Percentiles rank a stretch among this genome's conserved stretches.
phyloP scores from a whole-genome alignment of 2,329 filamentous ascomycete species.

The Diplodia sapinea region DNA sequence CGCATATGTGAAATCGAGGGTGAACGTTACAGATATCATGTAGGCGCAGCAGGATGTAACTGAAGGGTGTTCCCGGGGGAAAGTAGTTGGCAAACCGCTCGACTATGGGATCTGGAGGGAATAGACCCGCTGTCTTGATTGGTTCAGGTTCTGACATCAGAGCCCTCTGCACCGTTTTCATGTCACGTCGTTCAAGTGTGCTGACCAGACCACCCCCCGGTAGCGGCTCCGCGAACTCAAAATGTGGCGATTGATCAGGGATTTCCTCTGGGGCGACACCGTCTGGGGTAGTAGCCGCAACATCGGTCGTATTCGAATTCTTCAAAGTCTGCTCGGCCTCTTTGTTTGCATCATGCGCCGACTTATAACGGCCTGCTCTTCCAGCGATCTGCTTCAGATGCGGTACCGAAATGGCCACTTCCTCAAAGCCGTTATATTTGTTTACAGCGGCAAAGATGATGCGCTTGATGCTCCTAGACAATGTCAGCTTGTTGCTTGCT shows the following conservation, averaged over 20 bases:
- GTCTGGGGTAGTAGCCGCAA: background rate
- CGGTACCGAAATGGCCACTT: slow-evolving; percentile 68
- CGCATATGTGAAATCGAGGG: slow-evolving; percentile 72
- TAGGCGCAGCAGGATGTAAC: slow-evolving; percentile 78
- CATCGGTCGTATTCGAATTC: background rate
- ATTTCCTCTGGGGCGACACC: background rate
- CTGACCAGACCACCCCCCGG: slow-evolving; percentile 81
- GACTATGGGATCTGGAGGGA: slow-evolving; percentile 72
- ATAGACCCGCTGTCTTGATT: slow-evolving; percentile 73
- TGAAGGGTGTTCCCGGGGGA: slow-evolving; percentile 78
- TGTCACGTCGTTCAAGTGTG: slow-evolving; percentile 73
- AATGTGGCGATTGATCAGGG: slow-evolving; percentile 4
- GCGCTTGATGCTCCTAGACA: slow-evolving; percentile 73
- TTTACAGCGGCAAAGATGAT: slow-evolving; percentile 80
- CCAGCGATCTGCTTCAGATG: slow-evolving; percentile 96
- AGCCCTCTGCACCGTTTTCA: slow-evolving; percentile 64
- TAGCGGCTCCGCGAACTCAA: slow-evolving; percentile 31
- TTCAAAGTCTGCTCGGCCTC: slow-evolving; percentile 16
- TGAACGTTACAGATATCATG: slow-evolving; percentile 70
- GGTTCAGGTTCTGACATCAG: slow-evolving; percentile 69
- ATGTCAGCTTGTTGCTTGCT: slow-evolving; percentile 35
- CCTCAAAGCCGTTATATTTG: slow-evolving; percentile 71
- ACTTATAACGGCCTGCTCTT: slow-evolving; percentile 83
- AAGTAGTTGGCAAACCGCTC: slow-evolving; percentile 83
- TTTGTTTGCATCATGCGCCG: slow-evolving; percentile 64